Evolutionary conservation across 2,329 filamentous ascomycete genomes (phyloP).

Genomic region (Venturiaceae sp.): DNA sequence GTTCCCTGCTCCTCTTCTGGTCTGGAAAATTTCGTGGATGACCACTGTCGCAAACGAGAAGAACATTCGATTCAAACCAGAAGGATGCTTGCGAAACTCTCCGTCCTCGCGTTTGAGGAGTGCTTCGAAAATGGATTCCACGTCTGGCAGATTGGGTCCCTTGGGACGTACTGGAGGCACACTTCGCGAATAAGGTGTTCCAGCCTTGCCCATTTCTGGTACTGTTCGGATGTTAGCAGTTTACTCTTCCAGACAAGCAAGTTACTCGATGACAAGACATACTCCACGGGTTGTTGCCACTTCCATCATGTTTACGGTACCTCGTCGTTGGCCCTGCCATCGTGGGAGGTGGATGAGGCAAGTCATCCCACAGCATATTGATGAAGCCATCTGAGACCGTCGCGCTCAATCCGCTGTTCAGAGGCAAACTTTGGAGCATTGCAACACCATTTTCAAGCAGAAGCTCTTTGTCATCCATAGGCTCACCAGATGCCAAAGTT

Average conservation of each 20-base stretch:
- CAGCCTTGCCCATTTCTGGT: conserved; percentile 44
- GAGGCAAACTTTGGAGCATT: conserved; percentile 41
- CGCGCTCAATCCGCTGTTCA: conserved; percentile 38
- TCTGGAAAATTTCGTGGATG: conserved; percentile 40
- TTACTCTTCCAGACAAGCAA: no score
- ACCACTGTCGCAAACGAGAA: conserved; percentile 39
- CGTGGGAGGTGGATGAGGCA: conserved; percentile 41
- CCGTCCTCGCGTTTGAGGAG: conserved; percentile 31
- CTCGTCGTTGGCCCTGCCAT: conserved; percentile 34
- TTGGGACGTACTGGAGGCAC: conserved; percentile 36
- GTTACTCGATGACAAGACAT: background rate
- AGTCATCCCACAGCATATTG: conserved; percentile 41
- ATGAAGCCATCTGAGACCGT: conserved; percentile 43
- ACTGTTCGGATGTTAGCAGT: background rate
- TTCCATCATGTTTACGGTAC: conserved; percentile 35
- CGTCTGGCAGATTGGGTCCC: conserved; percentile 38
- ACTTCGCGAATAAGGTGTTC: conserved; percentile 34
- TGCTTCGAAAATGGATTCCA: conserved; percentile 37
- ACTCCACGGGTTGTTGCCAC: conserved; percentile 37
- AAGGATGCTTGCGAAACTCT: conserved; percentile 32
- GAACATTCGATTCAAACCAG: conserved; percentile 34
- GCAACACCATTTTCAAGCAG: conserved; percentile 42
- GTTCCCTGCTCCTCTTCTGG: conserved; percentile 20
- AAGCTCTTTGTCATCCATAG: conserved; percentile 36
- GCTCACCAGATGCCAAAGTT: conserved; percentile 34